Conservation (phyloP, 805 yeast species). For the Candida silvicultrix region DNA sequence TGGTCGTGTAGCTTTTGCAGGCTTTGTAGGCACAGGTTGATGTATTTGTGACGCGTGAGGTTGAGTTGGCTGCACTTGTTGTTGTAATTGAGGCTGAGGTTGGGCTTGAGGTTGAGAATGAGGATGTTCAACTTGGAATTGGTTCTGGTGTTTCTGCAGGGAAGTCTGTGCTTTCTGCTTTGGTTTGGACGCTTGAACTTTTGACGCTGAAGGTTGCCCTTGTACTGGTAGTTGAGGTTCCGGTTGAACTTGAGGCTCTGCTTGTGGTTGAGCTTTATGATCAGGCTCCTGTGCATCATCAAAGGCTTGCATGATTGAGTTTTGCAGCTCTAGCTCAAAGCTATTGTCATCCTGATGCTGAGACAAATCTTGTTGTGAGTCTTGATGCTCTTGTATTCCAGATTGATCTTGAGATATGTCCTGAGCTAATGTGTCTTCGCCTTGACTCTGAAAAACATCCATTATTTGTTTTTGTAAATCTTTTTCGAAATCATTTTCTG, state of each 20-base stretch:
- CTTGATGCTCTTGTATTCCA: background rate
- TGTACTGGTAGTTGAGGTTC: background rate
- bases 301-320: slow-evolving; percentile 11
- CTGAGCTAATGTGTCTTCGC: slow-evolving; percentile 3
- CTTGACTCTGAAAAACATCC: slow-evolving; percentile 12
- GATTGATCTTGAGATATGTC: slow-evolving; percentile 4
- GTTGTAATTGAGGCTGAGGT: background rate
- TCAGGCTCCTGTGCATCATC: slow-evolving; percentile 3
- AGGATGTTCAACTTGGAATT: background rate
- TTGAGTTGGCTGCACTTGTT: background rate
- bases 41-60: background rate
- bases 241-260: background rate
- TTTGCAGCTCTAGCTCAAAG: slow-evolving; percentile 14
- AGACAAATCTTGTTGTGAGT: background rate
- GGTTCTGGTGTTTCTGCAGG: background rate
- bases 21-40: background rate
- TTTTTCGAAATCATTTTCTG: slow-evolving; percentile 10
- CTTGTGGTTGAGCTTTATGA: background rate
- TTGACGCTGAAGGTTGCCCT: background rate
- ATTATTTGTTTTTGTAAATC: slow-evolving; percentile 19
- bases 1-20: background rate
- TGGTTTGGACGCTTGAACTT: background rate
- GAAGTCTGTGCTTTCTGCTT: background rate
- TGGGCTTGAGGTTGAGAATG: background rate
- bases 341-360: slow-evolving; percentile 5